Conservation (phyloP, 495 filamentous ascomycete genomes). For the Achaetomiella virescens region DNA sequence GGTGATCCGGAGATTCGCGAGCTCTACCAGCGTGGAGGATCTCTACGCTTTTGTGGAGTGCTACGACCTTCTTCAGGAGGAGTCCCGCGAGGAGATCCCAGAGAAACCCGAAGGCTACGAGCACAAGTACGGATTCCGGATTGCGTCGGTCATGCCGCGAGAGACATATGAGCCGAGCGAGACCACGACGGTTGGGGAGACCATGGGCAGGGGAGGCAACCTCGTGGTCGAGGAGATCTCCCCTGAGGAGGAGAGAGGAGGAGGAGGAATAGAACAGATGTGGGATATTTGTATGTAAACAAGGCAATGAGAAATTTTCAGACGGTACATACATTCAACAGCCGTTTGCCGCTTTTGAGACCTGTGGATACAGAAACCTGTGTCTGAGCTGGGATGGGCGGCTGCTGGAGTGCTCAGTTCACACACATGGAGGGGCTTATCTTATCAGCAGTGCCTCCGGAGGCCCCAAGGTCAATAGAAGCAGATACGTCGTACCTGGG, state of each 20-base stretch:
- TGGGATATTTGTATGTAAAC: neutral
- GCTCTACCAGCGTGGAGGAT: conserved; percentile 67
- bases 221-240: conserved; percentile 67
- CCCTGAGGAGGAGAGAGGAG: conserved; percentile 18
- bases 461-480: too few relatives aligned
- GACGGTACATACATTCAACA: too few relatives aligned
- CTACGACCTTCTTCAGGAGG: conserved; percentile 55
- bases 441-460: neutral
- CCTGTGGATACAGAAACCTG: neutral
- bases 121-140: conserved; percentile 72
- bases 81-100: conserved; percentile 29
- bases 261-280: conserved; percentile 25
- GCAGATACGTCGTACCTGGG: neutral
- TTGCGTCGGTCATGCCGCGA: conserved; percentile 78
- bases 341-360: too few relatives aligned
- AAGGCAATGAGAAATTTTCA: too few relatives aligned
- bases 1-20: conserved; percentile 65
- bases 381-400: neutral
- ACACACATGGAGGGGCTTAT: conserved; percentile 1
- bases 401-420: too few relatives aligned
- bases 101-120: conserved; percentile 60
- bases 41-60: conserved; percentile 97
- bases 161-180: conserved; percentile 64
- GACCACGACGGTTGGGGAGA: conserved; percentile 57
- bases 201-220: conserved; percentile 79